phyloP scores from a whole-genome alignment of 108 stramenopile species.

The Pelagomonas calceolata region DNA sequence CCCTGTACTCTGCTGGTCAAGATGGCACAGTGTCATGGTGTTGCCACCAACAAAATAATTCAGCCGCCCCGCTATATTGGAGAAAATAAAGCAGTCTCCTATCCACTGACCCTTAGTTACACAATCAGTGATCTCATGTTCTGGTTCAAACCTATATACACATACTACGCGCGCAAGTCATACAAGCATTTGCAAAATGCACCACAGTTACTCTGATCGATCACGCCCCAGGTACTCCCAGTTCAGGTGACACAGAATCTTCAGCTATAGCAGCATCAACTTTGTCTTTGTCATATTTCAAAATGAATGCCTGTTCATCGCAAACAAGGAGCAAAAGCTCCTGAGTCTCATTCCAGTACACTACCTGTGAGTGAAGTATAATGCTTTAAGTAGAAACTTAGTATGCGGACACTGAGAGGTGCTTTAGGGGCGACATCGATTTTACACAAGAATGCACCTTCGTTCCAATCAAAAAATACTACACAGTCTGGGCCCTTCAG shows the following conservation, averaged over 20 bases:
- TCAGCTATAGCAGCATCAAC: conserved; percentile 66
- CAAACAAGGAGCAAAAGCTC: conserved; percentile 81
- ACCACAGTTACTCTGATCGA: too few species aligned
- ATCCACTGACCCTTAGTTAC: conserved; percentile 94
- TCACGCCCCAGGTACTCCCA: conserved; percentile 82
- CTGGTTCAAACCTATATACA: conserved; percentile 63
- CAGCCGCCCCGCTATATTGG: conserved; percentile 72
- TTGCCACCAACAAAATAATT: conserved; percentile 97
- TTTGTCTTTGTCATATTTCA: conserved; percentile 67
- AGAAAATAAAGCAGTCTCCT: conserved; percentile 97
- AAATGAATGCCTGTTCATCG: conserved; percentile 79
- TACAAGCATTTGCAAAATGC: too few species aligned
- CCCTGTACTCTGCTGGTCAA: conserved; percentile 53
- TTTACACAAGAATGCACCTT: conserved; percentile 77
- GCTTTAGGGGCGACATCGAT: conserved; percentile 71
- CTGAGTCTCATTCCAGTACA: conserved; percentile 92
- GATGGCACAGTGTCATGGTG: conserved; percentile 89
- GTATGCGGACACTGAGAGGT: too few species aligned
- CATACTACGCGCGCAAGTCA: too few species aligned
- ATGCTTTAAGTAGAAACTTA: too few species aligned
- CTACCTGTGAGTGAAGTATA: background rate
- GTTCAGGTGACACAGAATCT: conserved; percentile 72
- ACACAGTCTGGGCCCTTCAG: conserved; percentile 84
- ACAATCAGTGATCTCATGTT: conserved; percentile 78
- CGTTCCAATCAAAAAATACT: conserved; percentile 92